Evolutionary conservation across 2,329 filamentous ascomycete genomes (phyloP).

Genomic region (Neonectria punicea): DNA sequence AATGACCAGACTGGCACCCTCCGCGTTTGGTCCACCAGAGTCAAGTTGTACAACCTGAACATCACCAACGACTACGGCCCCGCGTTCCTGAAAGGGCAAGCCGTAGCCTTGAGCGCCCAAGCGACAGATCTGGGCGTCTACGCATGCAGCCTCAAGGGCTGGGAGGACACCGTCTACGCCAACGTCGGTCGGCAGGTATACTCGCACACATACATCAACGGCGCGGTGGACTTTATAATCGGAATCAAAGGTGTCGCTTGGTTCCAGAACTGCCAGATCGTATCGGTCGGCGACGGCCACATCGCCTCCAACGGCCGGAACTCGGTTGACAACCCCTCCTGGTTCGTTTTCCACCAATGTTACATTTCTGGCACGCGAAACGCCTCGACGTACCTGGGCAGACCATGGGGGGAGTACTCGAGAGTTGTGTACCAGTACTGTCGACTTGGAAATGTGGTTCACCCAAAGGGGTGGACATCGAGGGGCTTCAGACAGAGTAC

Average conservation of each 20-base stretch:
- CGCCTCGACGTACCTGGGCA: constrained; percentile 4
- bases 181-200: constrained; percentile 6
- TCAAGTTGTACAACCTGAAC: constrained; percentile 9
- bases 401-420: constrained; percentile 4
- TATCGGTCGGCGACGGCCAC: neutral
- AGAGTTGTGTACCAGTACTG: constrained; percentile 6
- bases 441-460: neutral
- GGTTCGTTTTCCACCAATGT: constrained; percentile 8
- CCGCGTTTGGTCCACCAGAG: neutral
- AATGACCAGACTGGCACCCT: neutral
- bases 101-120: constrained; percentile 5
- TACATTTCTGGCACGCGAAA: neutral
- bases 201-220: constrained; percentile 1
- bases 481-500: neutral
- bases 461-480: neutral
- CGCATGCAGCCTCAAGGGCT: neutral
- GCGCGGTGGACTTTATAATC: constrained; percentile 10
- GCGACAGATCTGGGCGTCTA: neutral
- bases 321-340: neutral
- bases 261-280: constrained; percentile 6
- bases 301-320: constrained; percentile 3
- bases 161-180: constrained; percentile 13
- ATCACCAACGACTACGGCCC: constrained; percentile 2
- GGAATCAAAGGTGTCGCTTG: neutral
- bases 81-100: neutral